Evolutionary conservation across 2,329 filamentous ascomycete genomes (phyloP).

Genomic region (Nemania bipapillata): DNA sequence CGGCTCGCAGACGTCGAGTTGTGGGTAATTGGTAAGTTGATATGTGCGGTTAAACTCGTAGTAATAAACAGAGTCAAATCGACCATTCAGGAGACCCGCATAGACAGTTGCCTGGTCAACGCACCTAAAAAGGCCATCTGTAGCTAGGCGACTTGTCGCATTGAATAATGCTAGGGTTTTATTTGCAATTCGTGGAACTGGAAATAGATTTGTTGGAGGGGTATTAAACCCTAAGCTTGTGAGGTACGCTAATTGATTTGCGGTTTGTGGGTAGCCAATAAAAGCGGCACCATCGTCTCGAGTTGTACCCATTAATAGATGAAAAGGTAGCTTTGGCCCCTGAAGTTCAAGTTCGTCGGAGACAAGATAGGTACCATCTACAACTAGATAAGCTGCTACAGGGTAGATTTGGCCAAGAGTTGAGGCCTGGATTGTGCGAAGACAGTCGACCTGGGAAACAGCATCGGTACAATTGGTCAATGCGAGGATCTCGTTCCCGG

Average conservation of each 20-base stretch:
- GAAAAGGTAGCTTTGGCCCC: constrained; percentile 60
- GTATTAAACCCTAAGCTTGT: constrained; percentile 48
- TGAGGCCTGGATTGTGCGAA: constrained; percentile 59
- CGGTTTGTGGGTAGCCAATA: constrained; percentile 57
- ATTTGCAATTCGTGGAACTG: constrained; percentile 59
- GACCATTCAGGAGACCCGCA: constrained; percentile 57
- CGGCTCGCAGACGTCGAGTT: constrained; percentile 61
- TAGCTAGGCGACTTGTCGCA: constrained; percentile 64
- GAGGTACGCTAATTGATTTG: constrained; percentile 52
- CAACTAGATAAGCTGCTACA: constrained; percentile 64
- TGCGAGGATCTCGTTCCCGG: constrained; percentile 62
- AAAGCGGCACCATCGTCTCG: constrained; percentile 68
- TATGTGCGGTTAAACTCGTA: constrained; percentile 70
- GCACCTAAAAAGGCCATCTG: constrained; percentile 69
- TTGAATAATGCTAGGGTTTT: constrained; percentile 66
- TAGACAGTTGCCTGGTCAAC: constrained; percentile 68
- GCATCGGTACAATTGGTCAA: constrained; percentile 64
- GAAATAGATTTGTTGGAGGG: constrained; percentile 59
- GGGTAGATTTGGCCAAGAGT: constrained; percentile 55
- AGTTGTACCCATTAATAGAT: constrained; percentile 66
- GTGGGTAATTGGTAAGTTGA: constrained; percentile 64
- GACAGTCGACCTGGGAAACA: constrained; percentile 63
- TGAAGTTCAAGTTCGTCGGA: constrained; percentile 60
- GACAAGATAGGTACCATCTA: constrained; percentile 66
- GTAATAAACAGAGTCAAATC: constrained; percentile 64